Conservation (phyloP, 1,284 basidiomycete genomes). For the Naganishia sp. region DNA sequence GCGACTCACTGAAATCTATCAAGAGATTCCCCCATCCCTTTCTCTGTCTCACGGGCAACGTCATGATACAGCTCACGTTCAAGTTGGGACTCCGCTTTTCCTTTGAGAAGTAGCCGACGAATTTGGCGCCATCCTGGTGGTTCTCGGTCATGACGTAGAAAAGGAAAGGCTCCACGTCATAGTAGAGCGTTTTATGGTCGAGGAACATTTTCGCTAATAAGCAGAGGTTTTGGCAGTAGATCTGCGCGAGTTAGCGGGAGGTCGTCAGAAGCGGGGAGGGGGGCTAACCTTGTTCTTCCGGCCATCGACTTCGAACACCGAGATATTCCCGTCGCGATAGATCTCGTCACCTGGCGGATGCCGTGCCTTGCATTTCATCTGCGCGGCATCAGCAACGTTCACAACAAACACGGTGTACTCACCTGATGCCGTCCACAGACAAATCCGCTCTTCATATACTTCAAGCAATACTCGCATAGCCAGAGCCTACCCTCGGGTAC, state of each 20-base stretch:
- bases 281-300: constrained; percentile 82
- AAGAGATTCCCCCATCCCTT: constrained; percentile 92
- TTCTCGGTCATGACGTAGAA: constrained; percentile 97
- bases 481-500: constrained; percentile 91
- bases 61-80: constrained; percentile 99
- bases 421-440: constrained; percentile 83
- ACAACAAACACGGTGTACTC: constrained; percentile 45
- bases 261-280: constrained; percentile 1
- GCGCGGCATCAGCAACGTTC: constrained; percentile 18
- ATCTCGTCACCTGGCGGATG: constrained; percentile 99
- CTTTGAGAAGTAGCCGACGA: constrained; percentile 98
- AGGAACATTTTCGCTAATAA: constrained; percentile 98
- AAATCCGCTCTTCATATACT: constrained; percentile 97
- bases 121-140: constrained; percentile 85
- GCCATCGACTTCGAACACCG: constrained; percentile 97
- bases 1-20: constrained; percentile 88
- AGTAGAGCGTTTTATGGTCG: constrained; percentile 98
- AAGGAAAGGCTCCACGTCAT: constrained; percentile 98
- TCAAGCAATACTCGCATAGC: constrained; percentile 98
- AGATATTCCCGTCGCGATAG: constrained; percentile 83
- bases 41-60: constrained; percentile 88
- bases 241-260: constrained; percentile 57
- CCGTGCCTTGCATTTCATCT: constrained; percentile 92
- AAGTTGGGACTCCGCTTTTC: constrained; percentile 95
- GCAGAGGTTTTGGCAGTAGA: constrained; percentile 99